A percentile compares a stretch with the other conserved stretches of the same genome.
These are phyloP conservation scores for Xylaria sp. DNA, from an alignment of 2,329 filamentous ascomycete species.

Conservation along the genomic window DNA sequence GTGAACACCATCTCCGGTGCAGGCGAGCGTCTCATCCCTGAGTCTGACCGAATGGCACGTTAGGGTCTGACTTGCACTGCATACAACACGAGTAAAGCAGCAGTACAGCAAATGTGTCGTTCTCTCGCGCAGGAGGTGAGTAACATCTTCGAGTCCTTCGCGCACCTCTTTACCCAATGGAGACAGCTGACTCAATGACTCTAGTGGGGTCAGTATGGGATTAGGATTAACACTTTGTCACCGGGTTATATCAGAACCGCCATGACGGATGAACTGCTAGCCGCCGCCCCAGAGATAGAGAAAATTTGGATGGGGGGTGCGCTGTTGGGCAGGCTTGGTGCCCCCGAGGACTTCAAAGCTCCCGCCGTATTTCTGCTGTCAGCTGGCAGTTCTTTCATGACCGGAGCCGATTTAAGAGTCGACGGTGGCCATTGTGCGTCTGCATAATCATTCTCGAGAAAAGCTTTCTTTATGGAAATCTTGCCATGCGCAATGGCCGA, in stretches of 20 bases:
- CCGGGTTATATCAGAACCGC: slow-evolving; percentile 3
- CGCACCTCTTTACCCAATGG: neutral
- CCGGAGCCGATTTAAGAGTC: slow-evolving; percentile 22
- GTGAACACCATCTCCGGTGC: neutral
- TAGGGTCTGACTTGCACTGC: neutral
- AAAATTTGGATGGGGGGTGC: slow-evolving; percentile 4
- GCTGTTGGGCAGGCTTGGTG: neutral
- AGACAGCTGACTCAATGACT: neutral
- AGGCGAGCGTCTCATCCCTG: neutral
- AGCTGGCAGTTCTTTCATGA: slow-evolving; percentile 23
- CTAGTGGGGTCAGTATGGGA: slow-evolving; percentile 6
- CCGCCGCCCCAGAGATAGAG: neutral
- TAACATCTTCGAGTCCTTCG: neutral
- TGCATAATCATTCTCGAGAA: neutral
- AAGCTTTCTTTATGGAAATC: neutral
- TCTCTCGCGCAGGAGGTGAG: slow-evolving; percentile 7
- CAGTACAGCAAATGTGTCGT: slow-evolving; percentile 4
- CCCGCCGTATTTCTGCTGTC: slow-evolving; percentile 18
- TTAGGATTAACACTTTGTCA: slow-evolving; percentile 1
- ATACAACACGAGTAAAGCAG: slow-evolving; percentile 6
- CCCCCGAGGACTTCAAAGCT: slow-evolving; percentile 20
- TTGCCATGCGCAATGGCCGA: neutral
- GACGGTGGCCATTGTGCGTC: slow-evolving; percentile 27
- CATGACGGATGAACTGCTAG: slow-evolving; percentile 6
- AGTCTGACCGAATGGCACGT: neutral